These are phyloP conservation scores for Cladophialophora bantiana DNA, from an alignment of 2,329 filamentous ascomycete species.

Conservation along the genomic window DNA sequence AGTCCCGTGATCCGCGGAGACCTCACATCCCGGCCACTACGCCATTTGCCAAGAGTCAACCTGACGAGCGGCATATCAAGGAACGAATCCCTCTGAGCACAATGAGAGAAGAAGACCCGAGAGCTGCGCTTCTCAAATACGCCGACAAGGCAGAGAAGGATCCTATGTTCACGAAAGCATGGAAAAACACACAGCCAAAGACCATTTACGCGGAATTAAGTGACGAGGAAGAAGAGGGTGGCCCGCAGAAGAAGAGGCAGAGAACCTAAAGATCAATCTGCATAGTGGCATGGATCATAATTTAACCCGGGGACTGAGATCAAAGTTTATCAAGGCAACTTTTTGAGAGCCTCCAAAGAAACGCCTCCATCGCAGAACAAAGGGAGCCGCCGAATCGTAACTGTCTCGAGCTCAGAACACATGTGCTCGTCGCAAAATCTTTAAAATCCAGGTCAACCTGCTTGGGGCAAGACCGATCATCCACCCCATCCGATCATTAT, in stretches of 20 bases:
- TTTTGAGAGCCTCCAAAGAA: background rate
- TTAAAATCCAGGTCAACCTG: background rate
- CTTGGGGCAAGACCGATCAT: background rate
- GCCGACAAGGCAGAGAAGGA: constrained; percentile 91
- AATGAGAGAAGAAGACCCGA: constrained; percentile 95
- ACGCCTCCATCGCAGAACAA: background rate
- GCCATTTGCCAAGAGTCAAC: constrained; percentile 88
- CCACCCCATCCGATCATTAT: background rate
- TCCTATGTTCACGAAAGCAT: constrained; percentile 92
- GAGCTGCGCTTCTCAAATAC: constrained; percentile 93
- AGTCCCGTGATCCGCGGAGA: constrained; percentile 77
- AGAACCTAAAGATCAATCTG: constrained; percentile 43
- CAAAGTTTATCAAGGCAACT: background rate
- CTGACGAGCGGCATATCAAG: constrained; percentile 87
- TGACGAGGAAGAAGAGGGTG: constrained; percentile 77
- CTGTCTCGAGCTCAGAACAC: background rate
- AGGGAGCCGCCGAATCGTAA: background rate
- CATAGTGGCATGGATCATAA: background rate
- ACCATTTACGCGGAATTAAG: constrained; percentile 90
- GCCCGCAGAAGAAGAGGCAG: constrained; percentile 69
- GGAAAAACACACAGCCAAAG: constrained; percentile 88
- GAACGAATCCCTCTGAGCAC: constrained; percentile 86
- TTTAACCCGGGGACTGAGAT: background rate
- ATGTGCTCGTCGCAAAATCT: background rate
- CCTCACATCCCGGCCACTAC: constrained; percentile 86